Percentiles rank a stretch among this genome's conserved stretches.
Evolutionary conservation across 2,329 filamentous ascomycete species (phyloP).

Genomic region (Exophiala sp.): DNA sequence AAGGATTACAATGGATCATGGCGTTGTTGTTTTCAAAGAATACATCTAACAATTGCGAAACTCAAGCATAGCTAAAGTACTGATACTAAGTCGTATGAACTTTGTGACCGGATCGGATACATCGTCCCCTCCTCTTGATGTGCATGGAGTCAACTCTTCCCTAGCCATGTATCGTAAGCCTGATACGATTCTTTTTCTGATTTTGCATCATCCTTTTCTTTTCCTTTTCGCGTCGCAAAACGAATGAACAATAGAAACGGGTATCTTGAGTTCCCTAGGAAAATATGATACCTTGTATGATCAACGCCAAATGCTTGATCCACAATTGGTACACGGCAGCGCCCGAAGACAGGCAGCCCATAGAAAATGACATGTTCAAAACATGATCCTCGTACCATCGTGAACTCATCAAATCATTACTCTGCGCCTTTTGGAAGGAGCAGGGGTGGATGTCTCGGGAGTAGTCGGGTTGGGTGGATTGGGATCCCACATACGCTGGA

Average conservation of each 20-base stretch:
- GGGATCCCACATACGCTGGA: slow-evolving; percentile 28
- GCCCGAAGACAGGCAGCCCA: slow-evolving; percentile 3
- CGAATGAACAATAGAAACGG: background rate
- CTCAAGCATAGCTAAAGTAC: too few relatives aligned
- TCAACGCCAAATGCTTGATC: slow-evolving; percentile 14
- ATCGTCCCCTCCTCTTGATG: background rate
- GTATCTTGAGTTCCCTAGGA: background rate
- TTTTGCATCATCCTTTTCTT: background rate
- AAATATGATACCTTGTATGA: background rate
- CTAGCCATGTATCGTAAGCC: background rate
- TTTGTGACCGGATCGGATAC: too few relatives aligned
- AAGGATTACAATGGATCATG: too few relatives aligned
- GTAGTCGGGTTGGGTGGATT: slow-evolving; percentile 16
- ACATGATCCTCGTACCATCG: slow-evolving; percentile 16
- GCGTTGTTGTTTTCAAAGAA: too few relatives aligned
- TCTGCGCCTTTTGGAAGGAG: slow-evolving; percentile 21
- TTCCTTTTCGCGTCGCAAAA: background rate
- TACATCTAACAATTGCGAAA: too few relatives aligned
- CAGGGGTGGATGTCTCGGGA: slow-evolving; percentile 22
- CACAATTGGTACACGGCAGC: slow-evolving; percentile 17
- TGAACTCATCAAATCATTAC: slow-evolving; percentile 24
- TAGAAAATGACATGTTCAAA: slow-evolving; percentile 12
- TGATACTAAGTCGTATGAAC: too few relatives aligned
- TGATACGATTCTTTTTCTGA: background rate
- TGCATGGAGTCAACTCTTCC: background rate